A percentile compares a stretch with the other conserved stretches of the same genome.
These are phyloP conservation scores for Dothiorella sarmentorum DNA, from an alignment of 2,329 filamentous ascomycete genomes.

Conservation along the genomic window DNA sequence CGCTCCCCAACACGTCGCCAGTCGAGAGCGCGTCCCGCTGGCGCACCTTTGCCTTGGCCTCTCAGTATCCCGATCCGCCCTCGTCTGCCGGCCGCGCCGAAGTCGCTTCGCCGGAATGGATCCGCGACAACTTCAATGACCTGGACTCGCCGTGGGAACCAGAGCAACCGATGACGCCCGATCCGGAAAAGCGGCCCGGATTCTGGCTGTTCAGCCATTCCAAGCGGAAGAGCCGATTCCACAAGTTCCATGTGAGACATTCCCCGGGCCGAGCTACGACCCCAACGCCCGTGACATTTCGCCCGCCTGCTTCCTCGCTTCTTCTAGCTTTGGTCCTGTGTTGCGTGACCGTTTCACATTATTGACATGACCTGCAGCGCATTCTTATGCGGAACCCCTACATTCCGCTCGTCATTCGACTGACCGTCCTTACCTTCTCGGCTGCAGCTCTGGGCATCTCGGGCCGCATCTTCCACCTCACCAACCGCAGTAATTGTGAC, in stretches of 20 bases:
- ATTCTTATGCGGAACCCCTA: conserved; percentile 76
- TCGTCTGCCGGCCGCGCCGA: conserved; percentile 35
- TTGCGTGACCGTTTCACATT: conserved; percentile 12
- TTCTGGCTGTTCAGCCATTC: conserved; percentile 48
- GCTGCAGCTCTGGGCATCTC: conserved; percentile 77
- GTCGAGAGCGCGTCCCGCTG: conserved; percentile 37
- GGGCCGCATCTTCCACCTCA: conserved; percentile 66
- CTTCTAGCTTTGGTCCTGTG: conserved; percentile 4
- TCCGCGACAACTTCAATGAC: conserved; percentile 48
- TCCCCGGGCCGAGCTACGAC: conserved; percentile 1
- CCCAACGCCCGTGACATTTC: conserved; percentile 9
- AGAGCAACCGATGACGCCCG: conserved; percentile 48
- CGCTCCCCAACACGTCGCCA: conserved; percentile 34
- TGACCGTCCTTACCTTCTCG: conserved; percentile 80
- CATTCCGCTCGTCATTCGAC: conserved; percentile 77
- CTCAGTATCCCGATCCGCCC: conserved; percentile 26
- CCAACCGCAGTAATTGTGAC: conserved; percentile 46
- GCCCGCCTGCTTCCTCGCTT: conserved; percentile 2
- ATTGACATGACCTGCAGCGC: conserved; percentile 36
- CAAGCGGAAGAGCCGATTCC: conserved; percentile 51
- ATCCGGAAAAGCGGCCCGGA: conserved; percentile 46
- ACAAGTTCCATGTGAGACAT: conserved; percentile 53
- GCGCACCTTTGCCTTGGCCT: conserved; percentile 36
- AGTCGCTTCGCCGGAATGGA: conserved; percentile 44
- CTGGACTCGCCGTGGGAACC: conserved; percentile 52